phyloP scores from a whole-genome alignment of 2,329 filamentous ascomycete species.

The Penicillium brevicompactum region DNA sequence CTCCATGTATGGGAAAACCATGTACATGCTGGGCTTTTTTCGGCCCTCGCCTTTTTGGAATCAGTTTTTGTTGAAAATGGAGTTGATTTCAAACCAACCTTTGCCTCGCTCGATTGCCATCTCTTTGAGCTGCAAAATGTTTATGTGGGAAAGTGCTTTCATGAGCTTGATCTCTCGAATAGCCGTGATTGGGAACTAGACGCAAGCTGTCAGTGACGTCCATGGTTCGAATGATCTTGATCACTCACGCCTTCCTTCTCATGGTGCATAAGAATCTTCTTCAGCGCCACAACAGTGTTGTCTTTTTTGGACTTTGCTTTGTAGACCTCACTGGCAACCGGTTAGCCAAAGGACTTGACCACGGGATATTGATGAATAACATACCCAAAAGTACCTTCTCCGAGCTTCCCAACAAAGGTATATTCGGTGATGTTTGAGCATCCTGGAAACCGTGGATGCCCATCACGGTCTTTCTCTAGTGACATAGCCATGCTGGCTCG shows the following conservation, averaged over 20 bases:
- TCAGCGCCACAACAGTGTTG: slow-evolving; percentile 78
- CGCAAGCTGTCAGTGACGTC: not conserved
- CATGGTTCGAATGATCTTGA: not conserved
- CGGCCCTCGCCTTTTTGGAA: slow-evolving; percentile 67
- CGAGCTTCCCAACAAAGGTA: slow-evolving; percentile 60
- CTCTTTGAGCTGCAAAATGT: slow-evolving; percentile 84
- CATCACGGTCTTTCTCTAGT: slow-evolving; percentile 50
- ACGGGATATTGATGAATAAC: slow-evolving; percentile 27
- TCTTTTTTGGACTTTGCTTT: slow-evolving; percentile 78
- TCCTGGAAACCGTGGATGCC: slow-evolving; percentile 69
- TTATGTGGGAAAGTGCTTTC: slow-evolving; percentile 89
- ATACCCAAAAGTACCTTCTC: slow-evolving; percentile 92
- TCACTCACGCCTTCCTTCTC: slow-evolving; percentile 85
- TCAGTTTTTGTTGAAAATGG: not conserved
- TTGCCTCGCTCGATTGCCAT: slow-evolving; percentile 87
- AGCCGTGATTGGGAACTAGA: slow-evolving; percentile 88
- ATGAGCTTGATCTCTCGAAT: slow-evolving; percentile 96
- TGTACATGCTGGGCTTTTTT: slow-evolving; percentile 84
- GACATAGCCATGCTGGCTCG: slow-evolving; percentile 39
- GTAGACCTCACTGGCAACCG: slow-evolving; percentile 73
- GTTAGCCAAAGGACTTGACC: slow-evolving; percentile 12
- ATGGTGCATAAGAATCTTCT: slow-evolving; percentile 99
- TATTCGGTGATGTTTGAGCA: slow-evolving; percentile 64
- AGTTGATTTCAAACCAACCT: slow-evolving; percentile 45
- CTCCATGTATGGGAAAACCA: slow-evolving; percentile 99